Evolutionary conservation across 768 basidiomycete species (phyloP), one percentile per base, ranked within the genome.

Genomic region (Myochromella boudieri): DNA sequence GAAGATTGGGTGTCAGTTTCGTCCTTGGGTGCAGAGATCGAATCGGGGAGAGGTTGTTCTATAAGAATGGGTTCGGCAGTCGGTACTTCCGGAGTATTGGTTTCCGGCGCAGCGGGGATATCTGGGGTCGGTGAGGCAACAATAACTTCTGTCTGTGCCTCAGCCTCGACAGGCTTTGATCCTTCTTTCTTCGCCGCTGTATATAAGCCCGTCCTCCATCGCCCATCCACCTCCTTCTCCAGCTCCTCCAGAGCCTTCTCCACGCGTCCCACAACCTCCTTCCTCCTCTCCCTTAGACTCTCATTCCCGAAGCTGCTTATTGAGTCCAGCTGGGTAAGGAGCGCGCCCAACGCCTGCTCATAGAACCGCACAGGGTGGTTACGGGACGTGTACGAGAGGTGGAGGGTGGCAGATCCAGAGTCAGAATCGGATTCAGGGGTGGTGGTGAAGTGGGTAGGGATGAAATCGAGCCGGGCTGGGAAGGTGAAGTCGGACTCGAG

Each of bases 281-380:
- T 85, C 52, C 87, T 61, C 44, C 55, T 65, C 17, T 62, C 62
- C 38, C 86, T 61, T 36, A 90, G 67, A 8, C 60, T 68, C 20
- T 68, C 68, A 51, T 83, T 78, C 3, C 86, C 87, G 39, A 68
- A 72, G 52, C 81, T 84, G 25, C 81, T 74, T 22, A 89, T 70
- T 0, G 69, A 72, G 55, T 89, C 87, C 20, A 88, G 69, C 49
- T 73, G 68, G 9, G 69, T 57, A 15, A 90, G 64, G 20, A 90
- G 69, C 31, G 70, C 65, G 41, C 71, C 71, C n/a, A 88, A 65
- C 15, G 76, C 73, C 53, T 86, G 75, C 53, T 83, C 78, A 63
- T 85, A 82, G 51, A 71, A 75, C 44, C 81, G 81, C 29, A 88
- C 66, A 0, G 80, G 75, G 21, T 78, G 75, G 60, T 87, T 89